These are phyloP conservation scores for Pyronema domesticum DNA, from an alignment of 495 filamentous ascomycete species.

Conservation along the genomic window DNA sequence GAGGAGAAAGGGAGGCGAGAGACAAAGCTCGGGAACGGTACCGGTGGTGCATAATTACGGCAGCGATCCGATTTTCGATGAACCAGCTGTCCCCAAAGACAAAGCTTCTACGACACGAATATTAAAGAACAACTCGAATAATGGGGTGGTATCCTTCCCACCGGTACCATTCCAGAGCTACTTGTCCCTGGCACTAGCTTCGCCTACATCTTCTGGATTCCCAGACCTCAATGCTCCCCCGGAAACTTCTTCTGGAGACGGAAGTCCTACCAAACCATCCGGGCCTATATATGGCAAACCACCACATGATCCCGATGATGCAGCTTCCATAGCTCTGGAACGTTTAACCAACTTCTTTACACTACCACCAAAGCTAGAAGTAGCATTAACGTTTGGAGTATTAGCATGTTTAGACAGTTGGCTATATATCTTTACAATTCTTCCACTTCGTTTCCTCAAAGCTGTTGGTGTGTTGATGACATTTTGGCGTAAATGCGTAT, in stretches of 20 bases:
- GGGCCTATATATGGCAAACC: constrained; percentile 8
- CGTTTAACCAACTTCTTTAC: constrained; percentile 77
- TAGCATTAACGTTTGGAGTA: constrained; percentile 68
- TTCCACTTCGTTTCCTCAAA: constrained; percentile 77
- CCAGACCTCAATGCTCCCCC: background rate
- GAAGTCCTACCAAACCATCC: constrained; percentile 2
- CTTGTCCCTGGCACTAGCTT: constrained; percentile 20
- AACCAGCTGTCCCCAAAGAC: constrained; percentile 8
- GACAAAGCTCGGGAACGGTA: constrained; percentile 4
- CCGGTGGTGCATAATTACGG: constrained; percentile 3
- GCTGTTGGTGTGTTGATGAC: constrained; percentile 55
- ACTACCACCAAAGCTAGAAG: constrained; percentile 67
- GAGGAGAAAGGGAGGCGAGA: background rate
- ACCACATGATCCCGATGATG: constrained; percentile 72
- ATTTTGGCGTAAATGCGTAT: constrained; percentile 28
- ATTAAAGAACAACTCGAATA: background rate
- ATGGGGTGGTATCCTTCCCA: constrained; percentile 8
- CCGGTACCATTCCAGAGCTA: constrained; percentile 23
- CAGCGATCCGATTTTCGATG: constrained; percentile 1
- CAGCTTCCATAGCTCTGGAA: constrained; percentile 87
- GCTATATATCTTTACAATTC: constrained; percentile 88
- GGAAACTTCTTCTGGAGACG: background rate
- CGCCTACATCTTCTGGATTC: constrained; percentile 10
- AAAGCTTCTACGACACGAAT: constrained; percentile 4
- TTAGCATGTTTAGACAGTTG: constrained; percentile 90